Evolutionary conservation across 2,329 filamentous ascomycete genomes (phyloP), one percentile per base, ranked within the genome.

Genomic region (Fusarium irregulare): DNA sequence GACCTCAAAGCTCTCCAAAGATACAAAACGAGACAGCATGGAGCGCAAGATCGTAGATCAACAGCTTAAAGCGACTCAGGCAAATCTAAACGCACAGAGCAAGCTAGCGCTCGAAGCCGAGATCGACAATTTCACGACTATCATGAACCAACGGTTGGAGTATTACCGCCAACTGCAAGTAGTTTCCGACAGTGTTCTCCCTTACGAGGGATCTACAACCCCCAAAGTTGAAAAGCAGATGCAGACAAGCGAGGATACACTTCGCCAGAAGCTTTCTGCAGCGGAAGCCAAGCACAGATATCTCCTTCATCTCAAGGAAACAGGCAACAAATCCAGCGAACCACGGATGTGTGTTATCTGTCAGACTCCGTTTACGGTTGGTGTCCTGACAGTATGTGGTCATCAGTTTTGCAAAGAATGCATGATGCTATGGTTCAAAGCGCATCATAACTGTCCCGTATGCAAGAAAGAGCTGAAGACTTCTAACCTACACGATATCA

Each of bases 341-440:
- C 84, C 89, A 9, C 87, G 89, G 30, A 89, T 92, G 53, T 99
- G 96, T 77, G 88, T 97, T 58, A 98, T 99, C 72, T 99, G 96
- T 77, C 91, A 92, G 75, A 86, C 87, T 13, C 77, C 84, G 0
- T 97, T 98, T 73, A 89, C 91, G 62, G 83, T 89, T n/a, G 95
- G 95, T 56, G 88, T 92, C 55, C 83, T 95, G 66, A 98, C 95
- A 0, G 87, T 93, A 2, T 98, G 96, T 77, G 95, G 95, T 0
- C 96, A 99, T 76, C 89, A 93, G 69, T 98, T 94, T 77, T 98
- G 95, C 82, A 94, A 93, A 75, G 92, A 93, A 28, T 98, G 96
- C 78, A 91, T 98, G 72, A 84, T 85, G 40, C 73, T 89, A 14
- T 98, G 96, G 96, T 93, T 91, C 82, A 85, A 83, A 60, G 84